phyloP scores from a whole-genome alignment of 208 protist species.

The Wallacemonas sp. region DNA sequence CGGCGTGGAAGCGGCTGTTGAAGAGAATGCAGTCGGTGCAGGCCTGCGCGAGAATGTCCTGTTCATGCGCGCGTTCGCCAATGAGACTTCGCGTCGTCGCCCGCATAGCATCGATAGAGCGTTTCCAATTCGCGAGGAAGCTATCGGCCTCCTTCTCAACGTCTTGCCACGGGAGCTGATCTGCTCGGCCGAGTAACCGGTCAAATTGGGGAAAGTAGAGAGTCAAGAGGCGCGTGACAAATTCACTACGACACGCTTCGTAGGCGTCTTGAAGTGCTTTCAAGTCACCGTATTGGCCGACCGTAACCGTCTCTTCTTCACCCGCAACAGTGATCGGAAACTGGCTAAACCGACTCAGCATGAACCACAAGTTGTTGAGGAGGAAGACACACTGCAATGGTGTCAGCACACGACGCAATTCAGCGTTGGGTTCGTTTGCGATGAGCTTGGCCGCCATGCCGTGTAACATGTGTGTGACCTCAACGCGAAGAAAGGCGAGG shows the following conservation, averaged over 20 bases:
- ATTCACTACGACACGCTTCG: constrained; percentile 25
- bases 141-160: constrained; percentile 54
- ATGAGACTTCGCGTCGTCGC: constrained; percentile 38
- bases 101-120: constrained; percentile 42
- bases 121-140: constrained; percentile 62
- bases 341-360: constrained; percentile 15
- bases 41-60: constrained; percentile 68
- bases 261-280: constrained; percentile 39
- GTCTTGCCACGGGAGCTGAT: constrained; percentile 21
- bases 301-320: constrained; percentile 7
- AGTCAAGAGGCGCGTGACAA: constrained; percentile 46
- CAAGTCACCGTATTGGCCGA: constrained; percentile 34
- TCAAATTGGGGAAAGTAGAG: constrained; percentile 44
- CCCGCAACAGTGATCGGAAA: constrained; percentile 14
- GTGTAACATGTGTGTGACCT: constrained; percentile 56
- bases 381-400: constrained; percentile 34
- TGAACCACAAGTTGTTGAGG: constrained; percentile 53
- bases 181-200: constrained; percentile 32
- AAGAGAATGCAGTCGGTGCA: constrained; percentile 82
- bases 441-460: constrained; percentile 39
- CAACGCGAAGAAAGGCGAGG: constrained; percentile 67
- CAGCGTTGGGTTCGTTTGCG: constrained; percentile 5
- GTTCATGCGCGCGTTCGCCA: constrained; percentile 31
- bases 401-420: not conserved
- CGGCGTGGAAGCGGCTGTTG: constrained; percentile 72